Evolutionary conservation across 2,329 filamentous ascomycete genomes (phyloP).

Genomic region (Beauveria bassiana): DNA sequence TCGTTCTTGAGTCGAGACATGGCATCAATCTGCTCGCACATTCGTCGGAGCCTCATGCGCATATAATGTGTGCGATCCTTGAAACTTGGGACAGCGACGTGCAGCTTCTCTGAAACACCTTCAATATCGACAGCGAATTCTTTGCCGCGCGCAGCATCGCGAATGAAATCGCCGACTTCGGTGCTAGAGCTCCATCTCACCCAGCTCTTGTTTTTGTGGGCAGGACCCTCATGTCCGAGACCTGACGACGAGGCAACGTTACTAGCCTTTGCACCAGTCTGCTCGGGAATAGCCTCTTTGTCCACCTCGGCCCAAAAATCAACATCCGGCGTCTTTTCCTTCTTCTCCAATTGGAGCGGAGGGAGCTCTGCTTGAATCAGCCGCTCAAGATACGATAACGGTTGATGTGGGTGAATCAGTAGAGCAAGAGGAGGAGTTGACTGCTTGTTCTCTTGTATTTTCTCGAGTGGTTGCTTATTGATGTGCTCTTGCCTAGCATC

Average conservation of each 20-base stretch:
- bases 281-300: slow-evolving; percentile 40
- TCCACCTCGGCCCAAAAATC: slow-evolving; percentile 74
- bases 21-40: slow-evolving; percentile 58
- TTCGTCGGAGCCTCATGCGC: slow-evolving; percentile 65
- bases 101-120: slow-evolving; percentile 55
- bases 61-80: slow-evolving; percentile 86
- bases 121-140: slow-evolving; percentile 83
- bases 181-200: slow-evolving; percentile 85
- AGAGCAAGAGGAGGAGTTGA: slow-evolving; percentile 74
- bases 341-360: slow-evolving; percentile 53
- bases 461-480: slow-evolving; percentile 32
- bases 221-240: slow-evolving; percentile 52
- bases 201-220: slow-evolving; percentile 45
- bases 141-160: slow-evolving; percentile 74
- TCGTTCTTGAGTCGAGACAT: slow-evolving; percentile 71
- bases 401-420: slow-evolving; percentile 82
- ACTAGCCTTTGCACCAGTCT: slow-evolving; percentile 23
- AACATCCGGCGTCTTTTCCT: slow-evolving; percentile 64
- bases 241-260: slow-evolving; percentile 65
- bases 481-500: slow-evolving; percentile 31
- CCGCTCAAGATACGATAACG: slow-evolving; percentile 81
- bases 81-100: slow-evolving; percentile 79
- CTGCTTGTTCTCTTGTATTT: slow-evolving; percentile 24
- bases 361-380: slow-evolving; percentile 84
- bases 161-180: slow-evolving; percentile 89